Evolutionary conservation across 371 early-diverging fungal genomes (phyloP).

Genomic region (Apophysomyces variabilis): DNA sequence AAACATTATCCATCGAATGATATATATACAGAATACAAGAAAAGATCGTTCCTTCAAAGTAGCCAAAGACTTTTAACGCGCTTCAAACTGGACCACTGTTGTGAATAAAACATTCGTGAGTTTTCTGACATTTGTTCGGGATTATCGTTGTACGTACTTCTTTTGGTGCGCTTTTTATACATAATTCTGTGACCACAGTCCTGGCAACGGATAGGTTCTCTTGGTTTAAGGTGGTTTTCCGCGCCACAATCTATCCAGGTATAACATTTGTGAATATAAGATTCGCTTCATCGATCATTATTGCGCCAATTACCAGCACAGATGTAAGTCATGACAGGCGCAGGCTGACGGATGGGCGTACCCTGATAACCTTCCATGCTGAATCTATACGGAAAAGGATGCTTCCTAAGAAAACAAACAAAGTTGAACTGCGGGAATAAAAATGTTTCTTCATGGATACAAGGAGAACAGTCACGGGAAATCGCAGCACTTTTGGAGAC

Average conservation of each 20-base stretch:
- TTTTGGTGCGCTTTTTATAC: conserved; percentile 95
- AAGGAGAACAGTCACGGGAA: not conserved
- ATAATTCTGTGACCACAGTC: conserved; percentile 96
- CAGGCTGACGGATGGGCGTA: conserved; percentile 56
- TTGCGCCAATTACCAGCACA: conserved; percentile 56
- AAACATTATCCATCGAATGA: too few species aligned
- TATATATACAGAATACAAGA: too few species aligned
- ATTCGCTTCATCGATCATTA: not conserved
- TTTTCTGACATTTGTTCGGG: not conserved
- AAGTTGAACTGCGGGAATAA: not conserved
- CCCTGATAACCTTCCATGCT: conserved; percentile 51
- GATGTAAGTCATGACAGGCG: conserved; percentile 62
- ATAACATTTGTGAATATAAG: not conserved
- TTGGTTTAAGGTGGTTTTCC: conserved; percentile 90
- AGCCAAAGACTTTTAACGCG: conserved; percentile 58
- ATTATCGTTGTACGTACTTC: conserved; percentile 68
- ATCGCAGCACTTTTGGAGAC: not conserved
- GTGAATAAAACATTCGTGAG: conserved; percentile 11
- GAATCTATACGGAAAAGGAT: conserved; percentile 1
- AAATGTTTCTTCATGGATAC: not conserved
- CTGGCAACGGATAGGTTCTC: conserved; percentile 95
- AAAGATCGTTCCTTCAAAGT: not conserved
- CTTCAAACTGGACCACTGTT: conserved; percentile 87
- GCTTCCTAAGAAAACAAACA: not conserved
- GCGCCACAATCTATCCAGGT: conserved; percentile 75